Evolutionary conservation across 2,329 filamentous ascomycete species (phyloP).

Genomic region (Diplodia intermedia): DNA sequence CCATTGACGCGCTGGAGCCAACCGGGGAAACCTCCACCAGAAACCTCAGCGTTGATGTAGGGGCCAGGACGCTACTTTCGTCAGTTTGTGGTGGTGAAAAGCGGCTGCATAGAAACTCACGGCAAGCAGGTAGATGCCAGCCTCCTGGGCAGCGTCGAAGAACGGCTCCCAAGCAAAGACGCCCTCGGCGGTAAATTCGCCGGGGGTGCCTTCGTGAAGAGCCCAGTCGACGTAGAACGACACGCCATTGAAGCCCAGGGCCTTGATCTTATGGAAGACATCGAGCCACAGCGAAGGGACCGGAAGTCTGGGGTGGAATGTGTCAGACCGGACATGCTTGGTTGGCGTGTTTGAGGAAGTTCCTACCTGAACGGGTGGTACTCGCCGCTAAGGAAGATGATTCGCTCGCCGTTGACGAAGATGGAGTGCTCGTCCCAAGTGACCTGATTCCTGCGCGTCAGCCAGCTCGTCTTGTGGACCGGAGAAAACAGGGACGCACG

Average conservation of each 20-base stretch:
- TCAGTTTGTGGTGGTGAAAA: slow-evolving; percentile 35
- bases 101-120: slow-evolving; percentile 36
- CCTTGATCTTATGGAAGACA: slow-evolving; percentile 82
- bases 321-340: neutral
- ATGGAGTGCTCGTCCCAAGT: slow-evolving; percentile 77
- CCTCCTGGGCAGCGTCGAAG: slow-evolving; percentile 74
- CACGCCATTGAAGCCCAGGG: slow-evolving; percentile 78
- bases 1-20: slow-evolving; percentile 76
- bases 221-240: slow-evolving; percentile 85
- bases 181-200: slow-evolving; percentile 72
- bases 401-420: slow-evolving; percentile 71
- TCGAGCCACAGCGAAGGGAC: slow-evolving; percentile 71
- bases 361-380: slow-evolving; percentile 70
- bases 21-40: slow-evolving; percentile 79
- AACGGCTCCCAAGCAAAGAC: slow-evolving; percentile 76
- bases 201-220: slow-evolving; percentile 74
- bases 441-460: slow-evolving; percentile 48
- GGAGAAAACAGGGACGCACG: slow-evolving; percentile 48
- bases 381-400: slow-evolving; percentile 76
- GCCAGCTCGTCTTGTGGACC: slow-evolving; percentile 33
- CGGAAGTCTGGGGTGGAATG: slow-evolving; percentile 55
- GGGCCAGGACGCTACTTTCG: slow-evolving; percentile 61
- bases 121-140: slow-evolving; percentile 79
- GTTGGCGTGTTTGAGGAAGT: slow-evolving; percentile 5
- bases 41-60: slow-evolving; percentile 80